Conservation (phyloP, 176 grass and related monocot genomes). For the Hordeum marinum region DNA sequence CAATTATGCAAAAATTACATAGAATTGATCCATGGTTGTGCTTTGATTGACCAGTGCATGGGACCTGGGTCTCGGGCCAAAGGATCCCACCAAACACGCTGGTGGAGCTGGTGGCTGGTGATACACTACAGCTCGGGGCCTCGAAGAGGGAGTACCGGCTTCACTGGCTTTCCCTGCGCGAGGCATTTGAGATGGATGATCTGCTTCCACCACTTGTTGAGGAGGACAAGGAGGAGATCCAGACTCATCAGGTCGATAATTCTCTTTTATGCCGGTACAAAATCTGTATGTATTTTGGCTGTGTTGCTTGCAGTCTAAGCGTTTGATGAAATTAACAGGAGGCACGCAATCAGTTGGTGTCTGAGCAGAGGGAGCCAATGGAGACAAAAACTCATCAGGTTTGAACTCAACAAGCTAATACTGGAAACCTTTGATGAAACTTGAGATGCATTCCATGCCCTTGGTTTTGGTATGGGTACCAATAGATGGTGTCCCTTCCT, state of each 20-base stretch:
- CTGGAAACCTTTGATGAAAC: neutral
- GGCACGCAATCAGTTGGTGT: neutral
- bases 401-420: neutral
- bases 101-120: slow-evolving; percentile 55
- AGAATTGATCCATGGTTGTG: neutral
- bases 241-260: slow-evolving; percentile 33
- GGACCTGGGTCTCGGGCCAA: slow-evolving; percentile 77
- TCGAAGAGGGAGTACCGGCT: slow-evolving; percentile 78
- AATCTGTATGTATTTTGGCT: neutral
- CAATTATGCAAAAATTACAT: neutral
- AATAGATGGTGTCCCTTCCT: neutral
- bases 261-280: neutral
- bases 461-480: neutral
- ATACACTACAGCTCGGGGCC: slow-evolving; percentile 54
- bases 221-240: slow-evolving; percentile 56
- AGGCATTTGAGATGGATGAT: slow-evolving; percentile 70
- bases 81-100: slow-evolving; percentile 56
- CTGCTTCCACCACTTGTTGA: slow-evolving; percentile 57
- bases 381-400: slow-evolving; percentile 16
- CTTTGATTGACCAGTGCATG: slow-evolving; percentile 58
- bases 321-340: slow-evolving; percentile 39
- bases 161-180: slow-evolving; percentile 64
- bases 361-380: neutral
- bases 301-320: neutral
- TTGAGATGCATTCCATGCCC: neutral